Evolutionary conservation across 495 filamentous ascomycete genomes (phyloP), one percentile per base, ranked within the genome.

Genomic region (Aspergillus heteromorphus): DNA sequence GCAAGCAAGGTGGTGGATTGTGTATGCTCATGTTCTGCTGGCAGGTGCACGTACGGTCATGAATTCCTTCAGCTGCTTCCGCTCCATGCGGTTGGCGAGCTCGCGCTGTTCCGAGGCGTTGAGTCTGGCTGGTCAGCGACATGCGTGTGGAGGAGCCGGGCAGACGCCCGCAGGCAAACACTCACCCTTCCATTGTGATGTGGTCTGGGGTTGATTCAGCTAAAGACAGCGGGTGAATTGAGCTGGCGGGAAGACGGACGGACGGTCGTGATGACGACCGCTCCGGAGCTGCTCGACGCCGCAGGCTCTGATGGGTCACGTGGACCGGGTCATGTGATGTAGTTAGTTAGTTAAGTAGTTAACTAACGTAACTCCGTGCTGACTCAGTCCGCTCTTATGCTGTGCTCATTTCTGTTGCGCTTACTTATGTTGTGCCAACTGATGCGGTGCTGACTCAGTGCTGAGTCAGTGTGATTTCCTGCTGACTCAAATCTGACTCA

Each of bases 31-130:
- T n/a, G n/a, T n/a, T n/a, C n/a, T n/a, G n/a, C n/a, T n/a, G n/a
- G n/a, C n/a, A n/a, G n/a, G 17, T 18, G 4, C 45, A 79, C 78
- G 70, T 82, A 97, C 93, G 59, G 81, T 87, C 87, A 97, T 95
- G 69, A 98, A 97, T 58, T 97, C 92, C 77, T 96, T 96, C 82
- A 97, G 86, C 77, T 99, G 93, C 74, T 91, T 92, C 73, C 86
- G 86, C 77, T 97, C 89, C 81, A 97, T 89, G 72, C 92, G 88
- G 70, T 79, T 64, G 64, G 92, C 84, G 69, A 99, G 87, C 79
- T 97, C 90, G 71, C 88, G 86, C 75, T 91, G 87, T 75, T 99
- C 93, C 53, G 85, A 70, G 61, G 81, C 70, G 55, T 85, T 91
- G 70, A 98, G 89, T 60, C 72, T 74, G 48, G 49, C 42, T 36